Conservation (phyloP, 352 stramenopile species). For the Pythium monospermum region DNA sequence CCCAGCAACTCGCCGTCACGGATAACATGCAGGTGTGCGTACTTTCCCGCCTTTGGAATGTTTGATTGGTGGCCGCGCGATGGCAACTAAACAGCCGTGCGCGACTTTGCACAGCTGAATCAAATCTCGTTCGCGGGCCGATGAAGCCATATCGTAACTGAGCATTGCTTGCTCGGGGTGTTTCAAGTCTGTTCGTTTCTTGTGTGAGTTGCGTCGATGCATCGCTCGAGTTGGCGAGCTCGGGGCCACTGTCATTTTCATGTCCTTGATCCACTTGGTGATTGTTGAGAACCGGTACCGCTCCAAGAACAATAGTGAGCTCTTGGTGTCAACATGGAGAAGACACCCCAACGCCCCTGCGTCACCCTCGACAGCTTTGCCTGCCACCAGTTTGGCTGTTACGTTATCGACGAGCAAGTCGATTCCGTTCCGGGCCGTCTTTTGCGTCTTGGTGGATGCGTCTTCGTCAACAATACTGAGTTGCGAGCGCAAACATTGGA, state of each 20-base stretch:
- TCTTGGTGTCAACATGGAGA: constrained; percentile 1
- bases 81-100: constrained; percentile 1
- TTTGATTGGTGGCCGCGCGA: background rate
- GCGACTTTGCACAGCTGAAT: constrained; percentile 7
- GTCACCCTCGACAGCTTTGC: constrained; percentile 7
- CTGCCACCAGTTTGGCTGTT: background rate
- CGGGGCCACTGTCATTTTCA: background rate
- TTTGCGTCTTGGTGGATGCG: background rate
- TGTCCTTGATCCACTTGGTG: background rate
- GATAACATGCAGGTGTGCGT: too few relatives aligned
- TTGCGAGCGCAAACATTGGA: background rate
- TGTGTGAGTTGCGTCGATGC: too few relatives aligned
- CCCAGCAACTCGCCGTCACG: too few relatives aligned
- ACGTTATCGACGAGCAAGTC: constrained; percentile 10
- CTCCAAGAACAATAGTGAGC: constrained; percentile 1
- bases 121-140: constrained; percentile 10
- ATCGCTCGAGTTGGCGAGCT: too few relatives aligned
- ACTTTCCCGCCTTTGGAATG: too few relatives aligned
- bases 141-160: constrained; percentile 2
- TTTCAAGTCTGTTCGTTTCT: too few relatives aligned
- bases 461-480: constrained; percentile 2
- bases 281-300: constrained; percentile 3
- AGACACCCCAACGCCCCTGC: constrained; percentile 5
- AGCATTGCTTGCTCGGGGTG: background rate
- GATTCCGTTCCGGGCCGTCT: background rate